These are phyloP conservation scores for Nicotiana undulata DNA, from an alignment of 257 asterid species.

Conservation along the genomic window DNA sequence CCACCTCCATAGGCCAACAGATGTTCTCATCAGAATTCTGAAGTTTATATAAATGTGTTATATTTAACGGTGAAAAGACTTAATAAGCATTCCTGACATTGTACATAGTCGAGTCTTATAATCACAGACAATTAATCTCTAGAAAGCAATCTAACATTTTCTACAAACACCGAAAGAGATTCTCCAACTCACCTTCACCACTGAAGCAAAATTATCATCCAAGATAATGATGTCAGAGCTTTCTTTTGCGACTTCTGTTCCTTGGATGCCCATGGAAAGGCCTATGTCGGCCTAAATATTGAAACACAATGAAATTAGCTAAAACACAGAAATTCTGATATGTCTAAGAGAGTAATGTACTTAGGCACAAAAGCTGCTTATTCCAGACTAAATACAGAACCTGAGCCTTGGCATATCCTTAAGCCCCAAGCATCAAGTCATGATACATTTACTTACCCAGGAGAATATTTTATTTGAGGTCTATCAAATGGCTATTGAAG, in stretches of 20 bases:
- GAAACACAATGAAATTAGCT: constrained; percentile 5
- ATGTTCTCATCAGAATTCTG: neutral
- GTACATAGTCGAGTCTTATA: neutral
- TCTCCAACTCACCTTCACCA: constrained; percentile 55
- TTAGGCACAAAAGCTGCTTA: neutral
- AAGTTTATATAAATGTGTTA: neutral
- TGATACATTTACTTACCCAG: neutral
- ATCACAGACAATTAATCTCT: neutral
- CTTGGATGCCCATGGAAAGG: constrained; percentile 94
- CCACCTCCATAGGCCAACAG: constrained; percentile 3
- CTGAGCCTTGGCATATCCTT: neutral
- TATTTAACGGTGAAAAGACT: neutral
- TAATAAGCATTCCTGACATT: neutral
- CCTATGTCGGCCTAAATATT: constrained; percentile 86
- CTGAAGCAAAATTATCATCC: constrained; percentile 92
- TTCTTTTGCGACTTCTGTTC: constrained; percentile 97
- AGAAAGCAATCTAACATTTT: neutral
- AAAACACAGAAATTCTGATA: neutral
- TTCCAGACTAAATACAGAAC: neutral
- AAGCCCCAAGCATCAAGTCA: neutral
- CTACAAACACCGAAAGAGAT: neutral
- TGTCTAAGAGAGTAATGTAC: too few relatives aligned
- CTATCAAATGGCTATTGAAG: neutral
- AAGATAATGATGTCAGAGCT: constrained; percentile 95
- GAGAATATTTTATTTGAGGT: neutral